Evolutionary conservation across 176 grass and related monocot genomes (phyloP).

Genomic region (Poa pratensis): DNA sequence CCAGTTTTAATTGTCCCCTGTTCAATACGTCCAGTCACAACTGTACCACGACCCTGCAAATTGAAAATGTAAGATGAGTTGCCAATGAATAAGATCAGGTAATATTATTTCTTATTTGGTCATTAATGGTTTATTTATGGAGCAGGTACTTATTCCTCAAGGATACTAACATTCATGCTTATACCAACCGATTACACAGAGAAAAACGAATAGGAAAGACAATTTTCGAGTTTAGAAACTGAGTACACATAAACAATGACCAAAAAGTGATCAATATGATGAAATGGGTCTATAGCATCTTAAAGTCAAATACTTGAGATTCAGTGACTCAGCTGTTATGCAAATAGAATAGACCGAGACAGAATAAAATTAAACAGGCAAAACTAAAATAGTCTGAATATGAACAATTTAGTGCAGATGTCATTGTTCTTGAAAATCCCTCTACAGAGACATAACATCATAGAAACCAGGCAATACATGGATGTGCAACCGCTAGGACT

Average conservation of each 20-base stretch:
- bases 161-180: not conserved
- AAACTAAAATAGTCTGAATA: not conserved
- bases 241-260: not conserved
- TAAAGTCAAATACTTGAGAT: not conserved
- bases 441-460: not conserved
- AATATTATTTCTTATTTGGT: not conserved
- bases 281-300: not conserved
- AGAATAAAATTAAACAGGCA: not conserved
- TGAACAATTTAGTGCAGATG: not conserved
- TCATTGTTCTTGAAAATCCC: not conserved
- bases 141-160: not conserved
- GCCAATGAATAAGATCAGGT: not conserved
- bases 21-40: slow-evolving; percentile 92
- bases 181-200: not conserved
- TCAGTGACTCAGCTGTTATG: not conserved
- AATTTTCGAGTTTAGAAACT: not conserved
- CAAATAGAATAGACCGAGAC: not conserved
- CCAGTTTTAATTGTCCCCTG: slow-evolving; percentile 97
- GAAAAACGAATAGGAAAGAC: not conserved
- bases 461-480: not conserved
- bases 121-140: not conserved
- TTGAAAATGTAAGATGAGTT: not conserved
- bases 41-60: slow-evolving; percentile 91
- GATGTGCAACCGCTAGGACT: not conserved
- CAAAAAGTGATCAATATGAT: not conserved